These are phyloP conservation scores for Candida saitoana DNA, from an alignment of 805 yeast genomes.

Conservation along the genomic window DNA sequence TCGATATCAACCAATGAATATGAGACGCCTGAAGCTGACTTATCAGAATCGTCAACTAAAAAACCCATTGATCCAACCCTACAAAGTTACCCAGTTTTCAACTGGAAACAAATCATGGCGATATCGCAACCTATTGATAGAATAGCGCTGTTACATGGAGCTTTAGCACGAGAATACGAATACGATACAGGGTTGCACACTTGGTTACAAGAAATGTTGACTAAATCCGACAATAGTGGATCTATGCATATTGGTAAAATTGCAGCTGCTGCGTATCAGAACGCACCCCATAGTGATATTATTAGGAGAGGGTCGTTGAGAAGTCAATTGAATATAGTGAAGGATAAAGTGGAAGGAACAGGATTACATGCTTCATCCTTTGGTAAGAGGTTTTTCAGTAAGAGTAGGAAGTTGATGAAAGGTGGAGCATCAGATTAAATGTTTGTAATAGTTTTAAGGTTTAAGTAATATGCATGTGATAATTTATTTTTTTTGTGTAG, in stretches of 20 bases:
- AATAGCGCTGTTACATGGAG: conserved; percentile 38
- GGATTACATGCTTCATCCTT: conserved; percentile 49
- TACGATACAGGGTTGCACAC: conserved; percentile 55
- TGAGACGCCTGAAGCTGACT: neutral
- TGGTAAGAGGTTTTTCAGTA: conserved; percentile 52
- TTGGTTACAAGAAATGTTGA: conserved; percentile 44
- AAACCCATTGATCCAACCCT: conserved; percentile 6
- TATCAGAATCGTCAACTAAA: neutral
- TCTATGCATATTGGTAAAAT: conserved; percentile 46
- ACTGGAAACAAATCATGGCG: conserved; percentile 40
- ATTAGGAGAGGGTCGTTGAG: conserved; percentile 49
- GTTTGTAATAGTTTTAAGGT: too few species aligned
- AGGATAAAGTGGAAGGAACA: conserved; percentile 44
- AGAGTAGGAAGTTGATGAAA: conserved; percentile 46
- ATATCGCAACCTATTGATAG: conserved; percentile 41
- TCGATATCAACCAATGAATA: conserved; percentile 2
- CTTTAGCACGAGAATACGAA: conserved; percentile 36
- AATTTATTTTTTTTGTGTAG: neutral
- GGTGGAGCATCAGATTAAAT: neutral
- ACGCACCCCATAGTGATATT: conserved; percentile 54
- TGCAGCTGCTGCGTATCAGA: conserved; percentile 63
- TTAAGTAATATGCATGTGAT: conserved; percentile 2
- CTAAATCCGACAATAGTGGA: conserved; percentile 24
- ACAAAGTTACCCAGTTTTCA: conserved; percentile 30
- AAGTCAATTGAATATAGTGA: conserved; percentile 45